Evolutionary conservation across 2,329 filamentous ascomycete species (phyloP), one percentile per base, ranked within the genome.

Genomic region (Atkinsonella texensis): DNA sequence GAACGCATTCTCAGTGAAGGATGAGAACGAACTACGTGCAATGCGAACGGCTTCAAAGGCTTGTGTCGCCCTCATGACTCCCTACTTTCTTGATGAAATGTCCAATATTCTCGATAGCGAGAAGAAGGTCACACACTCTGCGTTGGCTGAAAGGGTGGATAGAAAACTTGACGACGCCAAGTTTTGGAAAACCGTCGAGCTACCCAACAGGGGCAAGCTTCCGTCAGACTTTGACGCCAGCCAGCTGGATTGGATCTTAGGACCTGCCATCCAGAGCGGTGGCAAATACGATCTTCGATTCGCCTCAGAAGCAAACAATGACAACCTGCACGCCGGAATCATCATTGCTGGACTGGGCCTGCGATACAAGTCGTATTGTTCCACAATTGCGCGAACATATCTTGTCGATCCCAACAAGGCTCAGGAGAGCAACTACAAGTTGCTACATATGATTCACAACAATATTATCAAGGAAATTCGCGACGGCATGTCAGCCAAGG

Each of bases 31-130:
- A 70, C 75, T 98, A 58, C 87, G 91, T 58, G 85, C 88, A 11
- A 96, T 98, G 78, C 84, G 94, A 63, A 94, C 91, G 59, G 89
- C 91, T 4, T 93, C 93, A 51, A 87, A 93, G 64, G 91, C 93
- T 46, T 96, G 90, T 60, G 91, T 94, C 58, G 90, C 89, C 53
- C 75, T 97, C 54, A 94, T 97, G 84, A 89, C 89, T 48, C 89
- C 91, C 54, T 98, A 93, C 69, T 97, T 97, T 67, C 84, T 98
- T 58, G 93, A 98, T 64, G 90, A 96, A 67, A 97, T 98, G 90
- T 95, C 91, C 48, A 85, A 87, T 60, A 85, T 97, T 49, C 81
- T 98, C 54, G 93, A 98, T 63, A 85, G 90, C 59, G 94, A 97
- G 68, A 96, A 95, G 75, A 95, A 95, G 65, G 89, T 97, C 64